Evolutionary conservation across 352 stramenopile species (phyloP).

Genomic region (Phytophthora fragariaefolia): DNA sequence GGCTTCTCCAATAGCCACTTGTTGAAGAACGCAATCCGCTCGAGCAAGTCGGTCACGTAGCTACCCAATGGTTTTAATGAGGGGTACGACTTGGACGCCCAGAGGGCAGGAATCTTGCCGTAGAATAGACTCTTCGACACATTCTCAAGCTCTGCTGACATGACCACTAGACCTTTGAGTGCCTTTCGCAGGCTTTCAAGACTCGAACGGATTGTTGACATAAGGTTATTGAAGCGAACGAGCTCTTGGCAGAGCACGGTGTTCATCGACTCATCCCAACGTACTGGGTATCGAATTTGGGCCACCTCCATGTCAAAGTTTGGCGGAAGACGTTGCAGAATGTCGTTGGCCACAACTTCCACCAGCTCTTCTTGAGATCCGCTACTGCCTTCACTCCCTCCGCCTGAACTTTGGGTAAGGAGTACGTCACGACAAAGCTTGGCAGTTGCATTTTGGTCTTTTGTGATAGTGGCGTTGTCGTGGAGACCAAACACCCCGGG

Average conservation of each 20-base stretch:
- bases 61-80: conserved; percentile 92
- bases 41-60: conserved; percentile 92
- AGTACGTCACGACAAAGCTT: conserved; percentile 94
- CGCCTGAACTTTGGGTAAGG: conserved; percentile 87
- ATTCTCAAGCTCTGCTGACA: conserved; percentile 94
- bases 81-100: conserved; percentile 92
- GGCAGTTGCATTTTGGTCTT: conserved; percentile 95
- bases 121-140: conserved; percentile 93
- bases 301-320: conserved; percentile 95
- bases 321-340: conserved; percentile 82
- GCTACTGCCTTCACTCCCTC: conserved; percentile 60
- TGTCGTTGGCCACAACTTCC: conserved; percentile 86
- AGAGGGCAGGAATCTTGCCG: conserved; percentile 92
- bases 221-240: conserved; percentile 93
- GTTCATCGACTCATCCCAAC: conserved; percentile 95
- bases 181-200: conserved; percentile 90
- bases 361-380: conserved; percentile 92
- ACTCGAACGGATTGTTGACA: conserved; percentile 85
- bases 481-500: conserved; percentile 94
- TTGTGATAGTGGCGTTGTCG: conserved; percentile 95
- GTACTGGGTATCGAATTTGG: conserved; percentile 91
- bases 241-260: conserved; percentile 95
- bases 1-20: conserved; percentile 91
- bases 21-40: conserved; percentile 91
- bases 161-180: conserved; percentile 94